These are phyloP conservation scores for Microdochium bolleyi DNA, from an alignment of 2,329 filamentous ascomycete species.

Conservation along the genomic window DNA sequence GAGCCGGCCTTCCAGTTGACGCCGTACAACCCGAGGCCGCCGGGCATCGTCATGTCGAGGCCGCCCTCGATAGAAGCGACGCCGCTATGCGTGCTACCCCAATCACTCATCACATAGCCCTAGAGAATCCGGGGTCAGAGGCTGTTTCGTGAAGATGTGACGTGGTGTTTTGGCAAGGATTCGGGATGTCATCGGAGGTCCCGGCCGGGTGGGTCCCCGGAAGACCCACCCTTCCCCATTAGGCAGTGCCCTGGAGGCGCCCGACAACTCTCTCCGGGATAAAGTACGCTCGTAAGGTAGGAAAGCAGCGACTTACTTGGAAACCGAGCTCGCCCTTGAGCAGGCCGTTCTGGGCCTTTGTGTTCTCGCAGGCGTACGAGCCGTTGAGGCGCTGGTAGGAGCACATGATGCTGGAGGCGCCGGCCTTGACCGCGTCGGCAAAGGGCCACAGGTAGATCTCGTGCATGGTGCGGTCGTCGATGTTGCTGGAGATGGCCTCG, in stretches of 20 bases:
- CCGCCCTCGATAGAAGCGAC: conserved; percentile 34
- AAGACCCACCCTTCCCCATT: neutral
- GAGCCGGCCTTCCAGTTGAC: conserved; percentile 20
- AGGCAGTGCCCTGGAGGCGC: no score
- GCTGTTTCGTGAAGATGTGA: neutral
- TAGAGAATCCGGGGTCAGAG: conserved; percentile 1
- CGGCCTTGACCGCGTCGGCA: conserved; percentile 24
- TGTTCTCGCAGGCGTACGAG: conserved; percentile 41
- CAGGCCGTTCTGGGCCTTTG: conserved; percentile 37
- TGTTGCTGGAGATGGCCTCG: conserved; percentile 32
- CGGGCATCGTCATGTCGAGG: conserved; percentile 45
- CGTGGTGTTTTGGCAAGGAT: neutral
- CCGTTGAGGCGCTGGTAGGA: conserved; percentile 37
- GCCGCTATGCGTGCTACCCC: conserved; percentile 31
- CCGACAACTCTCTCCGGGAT: no score
- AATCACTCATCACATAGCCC: conserved; percentile 31
- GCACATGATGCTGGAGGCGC: conserved; percentile 32
- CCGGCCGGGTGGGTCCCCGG: no score
- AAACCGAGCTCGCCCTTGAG: conserved; percentile 37
- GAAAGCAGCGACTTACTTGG: conserved; percentile 12
- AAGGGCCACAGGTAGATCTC: conserved; percentile 56
- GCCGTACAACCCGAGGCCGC: conserved; percentile 25
- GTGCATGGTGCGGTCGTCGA: conserved; percentile 53
- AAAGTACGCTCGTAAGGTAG: no score
- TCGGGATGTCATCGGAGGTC: neutral